Base-by-base conservation (phyloP, 1,284 basidiomycete genomes). In the Austropuccinia psidii region DNA sequence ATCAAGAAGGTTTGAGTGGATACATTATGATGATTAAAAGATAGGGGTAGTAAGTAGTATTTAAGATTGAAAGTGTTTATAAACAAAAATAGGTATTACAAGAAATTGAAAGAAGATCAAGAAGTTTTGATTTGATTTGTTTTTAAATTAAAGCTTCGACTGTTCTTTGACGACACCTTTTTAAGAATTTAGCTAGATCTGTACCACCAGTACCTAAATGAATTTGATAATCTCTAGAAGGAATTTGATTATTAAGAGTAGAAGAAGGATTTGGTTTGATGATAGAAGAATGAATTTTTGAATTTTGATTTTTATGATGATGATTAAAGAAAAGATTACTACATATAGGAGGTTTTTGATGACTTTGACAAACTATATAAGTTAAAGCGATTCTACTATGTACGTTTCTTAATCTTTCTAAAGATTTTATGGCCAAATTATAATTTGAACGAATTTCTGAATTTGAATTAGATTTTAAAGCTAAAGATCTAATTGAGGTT, bases 181-280 rank as follows among this genome's bases (percentile, higher is more conserved):
- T 93, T 78, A 94, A 82, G 78, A 94, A 93, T 76, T 84, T 85
- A 55, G 90, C 88, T 62, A 94, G 82, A 68, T 89, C 86, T 0
- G 91, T 94, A 0, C 93, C 93, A 0, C 93, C 93, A 0, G 93
- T 95, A 0, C 92, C 92, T 77, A 86, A 49, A 27, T 87, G 74
- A 90, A 84, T n/a, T n/a, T n/a, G n/a, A n/a, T n/a, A n/a, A n/a
- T n/a, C 21, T 49, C 9, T 37, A 43, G 33, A 7, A 37, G 37
- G 4, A 17, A 33, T 31, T n/a, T 27, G 41, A 6, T 43, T 27
- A 33, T 50, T 65, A 19, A 35, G n/a, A n/a, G n/a, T n/a, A n/a
- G n/a, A n/a, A n/a, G n/a, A n/a, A n/a, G n/a, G n/a, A n/a, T n/a
- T n/a, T n/a, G n/a, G n/a, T n/a, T n/a, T n/a, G n/a, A n/a, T n/a